Conservation (phyloP, 177 flowering plant species). For the Tripterygium wilfordii region DNA sequence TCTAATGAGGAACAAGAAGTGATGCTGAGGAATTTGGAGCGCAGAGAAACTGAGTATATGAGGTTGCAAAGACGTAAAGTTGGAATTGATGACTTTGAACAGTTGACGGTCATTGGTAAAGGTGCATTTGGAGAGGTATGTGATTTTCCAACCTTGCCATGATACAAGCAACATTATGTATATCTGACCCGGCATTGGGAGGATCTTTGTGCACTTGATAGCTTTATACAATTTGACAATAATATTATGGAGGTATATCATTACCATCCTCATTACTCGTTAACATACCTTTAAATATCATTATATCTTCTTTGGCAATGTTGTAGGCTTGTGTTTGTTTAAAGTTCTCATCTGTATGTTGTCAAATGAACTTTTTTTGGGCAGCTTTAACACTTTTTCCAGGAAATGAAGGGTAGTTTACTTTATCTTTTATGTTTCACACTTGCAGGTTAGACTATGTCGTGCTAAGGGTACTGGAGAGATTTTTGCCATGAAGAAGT, state of each 20-base stretch:
- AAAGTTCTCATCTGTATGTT: too few relatives aligned
- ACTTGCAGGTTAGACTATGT: conserved; percentile 71
- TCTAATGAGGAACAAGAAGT: conserved; percentile 71
- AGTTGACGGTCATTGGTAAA: conserved; percentile 69
- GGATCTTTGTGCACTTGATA: too few relatives aligned
- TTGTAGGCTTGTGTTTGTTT: too few relatives aligned
- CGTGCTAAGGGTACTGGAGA: conserved; percentile 80
- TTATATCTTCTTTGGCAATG: too few relatives aligned
- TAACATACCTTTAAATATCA: too few relatives aligned
- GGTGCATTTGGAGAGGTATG: conserved; percentile 92
- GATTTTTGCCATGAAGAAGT: conserved; percentile 82
- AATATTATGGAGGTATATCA: too few relatives aligned
- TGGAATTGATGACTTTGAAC: conserved; percentile 92
- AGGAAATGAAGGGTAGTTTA: not conserved
- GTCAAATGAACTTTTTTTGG: too few relatives aligned
- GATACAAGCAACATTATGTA: too few relatives aligned
- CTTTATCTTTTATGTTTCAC: conserved; percentile 1
- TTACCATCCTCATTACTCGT: too few relatives aligned
- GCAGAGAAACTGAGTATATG: conserved; percentile 82
- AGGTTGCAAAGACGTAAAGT: conserved; percentile 82
- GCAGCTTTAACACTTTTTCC: too few relatives aligned
- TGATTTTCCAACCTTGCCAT: not conserved
- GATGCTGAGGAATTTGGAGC: conserved; percentile 80
- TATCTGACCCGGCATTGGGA: too few relatives aligned
- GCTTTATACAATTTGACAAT: too few relatives aligned